Conservation (phyloP, 176 grass and related monocot species). For the Areca catechu region DNA sequence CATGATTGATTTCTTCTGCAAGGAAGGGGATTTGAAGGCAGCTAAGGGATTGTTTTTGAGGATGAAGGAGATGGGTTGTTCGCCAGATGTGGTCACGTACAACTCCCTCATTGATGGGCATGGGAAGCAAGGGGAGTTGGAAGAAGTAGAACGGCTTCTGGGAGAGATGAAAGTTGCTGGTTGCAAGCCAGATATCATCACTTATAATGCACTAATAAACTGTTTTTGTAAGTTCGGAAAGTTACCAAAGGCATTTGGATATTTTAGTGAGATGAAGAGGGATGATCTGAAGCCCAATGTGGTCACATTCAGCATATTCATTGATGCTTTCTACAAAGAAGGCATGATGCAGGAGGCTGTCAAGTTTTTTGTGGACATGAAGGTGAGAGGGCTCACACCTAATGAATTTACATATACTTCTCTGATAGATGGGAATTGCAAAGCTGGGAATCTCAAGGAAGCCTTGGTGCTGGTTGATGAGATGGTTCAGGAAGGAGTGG, state of each 20-base stretch:
- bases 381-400: constrained; percentile 54
- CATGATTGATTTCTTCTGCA: constrained; percentile 85
- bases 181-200: constrained; percentile 62
- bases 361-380: constrained; percentile 87
- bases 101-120: constrained; percentile 90
- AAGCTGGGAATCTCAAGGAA: constrained; percentile 59
- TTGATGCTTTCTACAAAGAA: constrained; percentile 89
- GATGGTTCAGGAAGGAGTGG: constrained; percentile 65
- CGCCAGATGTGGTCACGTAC: constrained; percentile 61
- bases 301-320: constrained; percentile 76
- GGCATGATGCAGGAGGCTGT: constrained; percentile 71
- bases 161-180: constrained; percentile 47
- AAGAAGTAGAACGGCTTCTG: constrained; percentile 49
- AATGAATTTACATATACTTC: constrained; percentile 93
- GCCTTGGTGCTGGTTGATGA: constrained; percentile 60
- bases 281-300: constrained; percentile 48
- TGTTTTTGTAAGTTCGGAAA: constrained; percentile 75
- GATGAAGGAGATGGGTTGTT: constrained; percentile 73
- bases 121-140: constrained; percentile 65
- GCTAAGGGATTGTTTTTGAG: constrained; percentile 36
- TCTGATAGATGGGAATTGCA: constrained; percentile 74
- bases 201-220: constrained; percentile 80
- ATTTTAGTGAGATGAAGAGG: constrained; percentile 73
- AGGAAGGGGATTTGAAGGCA: constrained; percentile 50
- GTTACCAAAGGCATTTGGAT: constrained; percentile 54